Evolutionary conservation across 192 early-diverging fungal genomes (phyloP).

Genomic region (Gonapodya sp.): DNA sequence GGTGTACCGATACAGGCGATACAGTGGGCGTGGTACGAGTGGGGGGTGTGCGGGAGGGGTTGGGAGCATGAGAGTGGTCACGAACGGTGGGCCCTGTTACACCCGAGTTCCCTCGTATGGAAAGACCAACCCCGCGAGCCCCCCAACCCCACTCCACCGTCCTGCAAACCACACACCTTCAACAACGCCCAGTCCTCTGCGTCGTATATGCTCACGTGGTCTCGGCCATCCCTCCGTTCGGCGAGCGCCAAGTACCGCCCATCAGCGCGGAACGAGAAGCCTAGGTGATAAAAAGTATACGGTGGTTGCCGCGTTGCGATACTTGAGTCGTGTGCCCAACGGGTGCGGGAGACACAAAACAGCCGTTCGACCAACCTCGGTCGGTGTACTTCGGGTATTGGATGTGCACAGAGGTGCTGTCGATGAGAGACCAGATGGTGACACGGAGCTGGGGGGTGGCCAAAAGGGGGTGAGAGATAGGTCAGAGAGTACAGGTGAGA

Average conservation of each 20-base stretch:
- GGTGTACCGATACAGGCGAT: neutral
- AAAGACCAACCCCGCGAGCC: no score
- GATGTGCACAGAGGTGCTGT: slow-evolving; percentile 42
- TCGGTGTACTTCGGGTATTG: slow-evolving; percentile 59
- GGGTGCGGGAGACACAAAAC: neutral
- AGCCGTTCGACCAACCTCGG: slow-evolving; percentile 24
- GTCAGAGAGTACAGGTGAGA: neutral
- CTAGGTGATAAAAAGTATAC: slow-evolving; percentile 18
- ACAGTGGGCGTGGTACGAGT: no score
- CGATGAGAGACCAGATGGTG: slow-evolving; percentile 57
- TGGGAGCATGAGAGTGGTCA: no score
- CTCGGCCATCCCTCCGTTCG: slow-evolving; percentile 50
- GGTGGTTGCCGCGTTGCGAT: neutral
- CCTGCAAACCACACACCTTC: slow-evolving; percentile 50
- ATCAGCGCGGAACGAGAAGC: slow-evolving; percentile 48
- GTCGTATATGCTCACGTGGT: slow-evolving; percentile 53
- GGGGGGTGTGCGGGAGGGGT: neutral
- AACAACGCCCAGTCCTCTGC: slow-evolving; percentile 50
- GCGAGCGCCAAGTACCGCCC: slow-evolving; percentile 49
- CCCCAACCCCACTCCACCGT: no score
- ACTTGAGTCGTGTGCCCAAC: neutral
- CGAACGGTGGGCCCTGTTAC: no score
- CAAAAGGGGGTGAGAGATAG: neutral
- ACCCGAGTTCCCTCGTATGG: no score
- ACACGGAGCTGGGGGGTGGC: slow-evolving; percentile 41